Evolutionary conservation across 148 eudicot genomes (phyloP).

Genomic region (Talinum fruticosum): DNA sequence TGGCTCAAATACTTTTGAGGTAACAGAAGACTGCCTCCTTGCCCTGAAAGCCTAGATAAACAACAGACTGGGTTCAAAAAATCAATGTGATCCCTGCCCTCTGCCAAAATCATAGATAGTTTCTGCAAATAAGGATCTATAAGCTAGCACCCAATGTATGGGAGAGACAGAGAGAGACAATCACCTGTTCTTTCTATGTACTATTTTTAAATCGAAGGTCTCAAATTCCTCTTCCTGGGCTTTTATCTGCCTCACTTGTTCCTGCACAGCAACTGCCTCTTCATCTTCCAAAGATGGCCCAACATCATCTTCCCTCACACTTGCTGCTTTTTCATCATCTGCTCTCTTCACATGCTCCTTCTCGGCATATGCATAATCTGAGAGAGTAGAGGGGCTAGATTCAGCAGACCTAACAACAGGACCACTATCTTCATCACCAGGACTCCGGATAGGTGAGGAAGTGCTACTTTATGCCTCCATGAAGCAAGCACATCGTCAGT

Average conservation of each 20-base stretch:
- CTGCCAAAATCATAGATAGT: neutral
- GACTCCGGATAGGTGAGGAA: slow-evolving; percentile 75
- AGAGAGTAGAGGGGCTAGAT: slow-evolving; percentile 72
- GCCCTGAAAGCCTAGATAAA: neutral
- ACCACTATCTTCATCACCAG: slow-evolving; percentile 56
- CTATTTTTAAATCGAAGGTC: slow-evolving; percentile 87
- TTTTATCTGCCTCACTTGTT: slow-evolving; percentile 97
- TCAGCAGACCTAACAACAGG: slow-evolving; percentile 56
- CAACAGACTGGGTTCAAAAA: neutral
- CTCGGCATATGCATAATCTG: slow-evolving; percentile 66
- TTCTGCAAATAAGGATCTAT: neutral
- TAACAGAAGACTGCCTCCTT: neutral
- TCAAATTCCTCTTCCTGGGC: slow-evolving; percentile 98
- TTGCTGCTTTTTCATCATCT: slow-evolving; percentile 38
- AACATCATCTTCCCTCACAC: slow-evolving; percentile 60
- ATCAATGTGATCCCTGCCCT: neutral
- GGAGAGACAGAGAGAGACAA: neutral
- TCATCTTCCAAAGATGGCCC: slow-evolving; percentile 85
- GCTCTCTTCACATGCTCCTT: slow-evolving; percentile 50
- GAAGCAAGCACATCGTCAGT: slow-evolving; percentile 59
- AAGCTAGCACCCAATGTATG: neutral
- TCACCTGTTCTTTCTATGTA: slow-evolving; percentile 97
- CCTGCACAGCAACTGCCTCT: slow-evolving; percentile 97
- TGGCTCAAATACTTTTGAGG: neutral
- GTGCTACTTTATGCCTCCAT: slow-evolving; percentile 71